A percentile compares a stretch with the other conserved stretches of the same genome.
Conservation (phyloP, 1,284 basidiomycete genomes). For the Xerocomus minutiporus region DNA sequence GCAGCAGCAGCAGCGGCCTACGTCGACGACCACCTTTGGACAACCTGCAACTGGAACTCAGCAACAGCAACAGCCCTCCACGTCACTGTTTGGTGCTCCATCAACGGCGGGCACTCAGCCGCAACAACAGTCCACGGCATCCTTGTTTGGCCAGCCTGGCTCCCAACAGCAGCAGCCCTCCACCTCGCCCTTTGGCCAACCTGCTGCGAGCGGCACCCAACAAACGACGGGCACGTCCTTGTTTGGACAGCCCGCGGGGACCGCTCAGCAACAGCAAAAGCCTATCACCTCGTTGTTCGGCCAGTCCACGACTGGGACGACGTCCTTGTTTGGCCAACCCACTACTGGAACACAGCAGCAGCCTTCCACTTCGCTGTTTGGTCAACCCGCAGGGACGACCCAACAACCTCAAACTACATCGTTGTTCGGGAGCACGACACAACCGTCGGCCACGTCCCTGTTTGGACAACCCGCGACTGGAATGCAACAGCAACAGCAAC, state of each 20-base stretch:
- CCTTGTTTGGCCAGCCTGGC: conserved; percentile 23
- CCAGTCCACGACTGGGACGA: conserved; percentile 15
- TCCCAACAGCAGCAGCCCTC: conserved; percentile 21
- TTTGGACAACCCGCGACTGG: conserved; percentile 35
- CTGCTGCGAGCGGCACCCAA: conserved; percentile 16
- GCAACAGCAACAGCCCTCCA: conserved; percentile 11
- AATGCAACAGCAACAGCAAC: conserved; percentile 12
- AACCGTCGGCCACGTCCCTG: conserved; percentile 27
- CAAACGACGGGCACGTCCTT: conserved; percentile 23
- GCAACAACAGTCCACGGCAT: conserved; percentile 14
- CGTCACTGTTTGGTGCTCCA: conserved; percentile 33
- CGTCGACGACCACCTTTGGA: conserved; percentile 16
- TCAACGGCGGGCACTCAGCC: conserved; percentile 16
- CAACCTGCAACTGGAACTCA: conserved; percentile 17
- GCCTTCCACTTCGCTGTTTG: conserved; percentile 24
- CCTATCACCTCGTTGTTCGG: conserved; percentile 6
- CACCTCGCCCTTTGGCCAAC: conserved; percentile 36
- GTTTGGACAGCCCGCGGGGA: conserved; percentile 25
- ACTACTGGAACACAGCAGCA: conserved; percentile 15
- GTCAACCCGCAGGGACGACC: conserved; percentile 22
- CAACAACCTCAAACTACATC: conserved; percentile 32
- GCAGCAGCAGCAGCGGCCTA: conserved; percentile 6
- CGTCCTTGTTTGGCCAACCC: conserved; percentile 21
- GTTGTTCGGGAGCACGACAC: conserved; percentile 21
- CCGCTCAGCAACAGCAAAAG: conserved; percentile 28